A percentile compares a stretch with the other conserved stretches of the same genome.
These are phyloP conservation scores for Microcyclosporella mali DNA, from an alignment of 2,329 filamentous ascomycete genomes.

Conservation along the genomic window DNA sequence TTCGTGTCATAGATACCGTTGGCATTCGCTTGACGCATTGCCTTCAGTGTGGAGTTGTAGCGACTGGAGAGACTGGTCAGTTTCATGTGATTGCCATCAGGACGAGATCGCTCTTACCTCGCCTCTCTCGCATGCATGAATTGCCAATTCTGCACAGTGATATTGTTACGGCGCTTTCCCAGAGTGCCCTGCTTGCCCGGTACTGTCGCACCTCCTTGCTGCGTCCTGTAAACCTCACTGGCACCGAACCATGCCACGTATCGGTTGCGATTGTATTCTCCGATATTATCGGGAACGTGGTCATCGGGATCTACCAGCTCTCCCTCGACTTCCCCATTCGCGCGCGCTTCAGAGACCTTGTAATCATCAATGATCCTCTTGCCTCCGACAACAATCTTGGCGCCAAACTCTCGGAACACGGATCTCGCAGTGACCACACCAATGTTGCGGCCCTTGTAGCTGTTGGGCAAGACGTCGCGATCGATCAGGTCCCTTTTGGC, in stretches of 20 bases:
- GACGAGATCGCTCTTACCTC: constrained; percentile 53
- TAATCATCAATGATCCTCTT: constrained; percentile 86
- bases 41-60: constrained; percentile 72
- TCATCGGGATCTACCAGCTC: constrained; percentile 89
- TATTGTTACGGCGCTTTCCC: constrained; percentile 77
- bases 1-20: constrained; percentile 86
- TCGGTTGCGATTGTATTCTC: constrained; percentile 97
- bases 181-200: constrained; percentile 57
- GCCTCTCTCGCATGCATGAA: constrained; percentile 87
- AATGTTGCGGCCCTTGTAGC: constrained; percentile 96
- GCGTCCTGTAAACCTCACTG: constrained; percentile 90
- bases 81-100: not conserved
- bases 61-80: constrained; percentile 49
- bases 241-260: constrained; percentile 98
- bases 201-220: constrained; percentile 17
- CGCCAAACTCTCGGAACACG: constrained; percentile 94
- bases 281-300: constrained; percentile 63
- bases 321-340: constrained; percentile 75
- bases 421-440: constrained; percentile 94
- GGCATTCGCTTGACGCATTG: constrained; percentile 61
- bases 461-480: constrained; percentile 90
- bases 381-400: constrained; percentile 87
- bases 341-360: constrained; percentile 66
- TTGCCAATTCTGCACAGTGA: constrained; percentile 96
- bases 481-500: constrained; percentile 96